Conservation (phyloP, 345 rosid species). For the Dimocarpus longan region DNA sequence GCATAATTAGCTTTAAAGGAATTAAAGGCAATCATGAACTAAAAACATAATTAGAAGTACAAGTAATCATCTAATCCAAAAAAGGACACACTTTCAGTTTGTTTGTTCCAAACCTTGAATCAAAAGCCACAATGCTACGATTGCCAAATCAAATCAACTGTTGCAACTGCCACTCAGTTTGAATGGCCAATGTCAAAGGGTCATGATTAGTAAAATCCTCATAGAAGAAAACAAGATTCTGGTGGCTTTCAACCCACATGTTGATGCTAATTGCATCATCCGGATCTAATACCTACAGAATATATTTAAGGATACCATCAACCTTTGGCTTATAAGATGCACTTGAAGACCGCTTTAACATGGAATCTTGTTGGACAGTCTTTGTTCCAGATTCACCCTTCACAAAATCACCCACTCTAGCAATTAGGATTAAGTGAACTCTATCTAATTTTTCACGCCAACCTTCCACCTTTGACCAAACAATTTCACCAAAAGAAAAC, state of each 20-base stretch:
- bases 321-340: slow-evolving; percentile 79
- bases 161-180: slow-evolving; percentile 98
- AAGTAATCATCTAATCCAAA: slow-evolving; percentile 3
- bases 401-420: slow-evolving; percentile 92
- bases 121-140: slow-evolving; percentile 78
- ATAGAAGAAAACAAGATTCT: slow-evolving; percentile 67
- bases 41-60: slow-evolving; percentile 4
- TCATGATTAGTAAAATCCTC: slow-evolving; percentile 74
- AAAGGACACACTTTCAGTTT: slow-evolving; percentile 78
- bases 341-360: slow-evolving; percentile 72
- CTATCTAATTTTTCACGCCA: slow-evolving; percentile 91
- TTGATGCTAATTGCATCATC: slow-evolving; percentile 76
- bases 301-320: slow-evolving; percentile 94
- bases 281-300: slow-evolving; percentile 82
- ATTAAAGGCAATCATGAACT: slow-evolving; percentile 8
- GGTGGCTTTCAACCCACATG: slow-evolving; percentile 94
- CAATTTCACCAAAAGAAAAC: slow-evolving; percentile 74
- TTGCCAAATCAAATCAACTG: slow-evolving; percentile 97
- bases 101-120: slow-evolving; percentile 88
- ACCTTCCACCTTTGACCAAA: slow-evolving; percentile 96
- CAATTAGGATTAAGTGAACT: slow-evolving; percentile 83
- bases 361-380: slow-evolving; percentile 92
- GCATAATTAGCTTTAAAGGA: slow-evolving; percentile 33
- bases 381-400: slow-evolving; percentile 80
- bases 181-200: slow-evolving; percentile 83